A percentile compares a stretch with the other conserved stretches of the same genome.
phyloP scores from a whole-genome alignment of 139 green algal genomes.

The Auxenochlorella protothecoides region DNA sequence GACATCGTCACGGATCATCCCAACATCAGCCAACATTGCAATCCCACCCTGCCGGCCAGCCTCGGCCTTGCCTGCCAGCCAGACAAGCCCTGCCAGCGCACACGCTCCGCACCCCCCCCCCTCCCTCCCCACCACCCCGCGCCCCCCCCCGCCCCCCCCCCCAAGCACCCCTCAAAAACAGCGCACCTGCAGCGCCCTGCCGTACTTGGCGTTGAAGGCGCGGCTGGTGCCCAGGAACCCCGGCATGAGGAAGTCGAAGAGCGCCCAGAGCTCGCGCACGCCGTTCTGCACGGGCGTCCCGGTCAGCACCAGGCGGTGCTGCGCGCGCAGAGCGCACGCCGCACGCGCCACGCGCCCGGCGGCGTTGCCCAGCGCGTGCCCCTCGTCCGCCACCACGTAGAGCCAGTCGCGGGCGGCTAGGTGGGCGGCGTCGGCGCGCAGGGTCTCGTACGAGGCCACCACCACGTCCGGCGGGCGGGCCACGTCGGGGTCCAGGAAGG shows the following conservation, averaged over 20 bases:
- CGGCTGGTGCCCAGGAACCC: slow-evolving; percentile 54
- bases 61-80: too few relatives aligned
- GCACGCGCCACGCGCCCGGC: slow-evolving; percentile 32
- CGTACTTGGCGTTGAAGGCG: slow-evolving; percentile 78
- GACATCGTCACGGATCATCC: too few relatives aligned
- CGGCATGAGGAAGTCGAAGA: slow-evolving; percentile 99
- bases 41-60: too few relatives aligned
- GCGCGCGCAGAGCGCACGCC: slow-evolving; percentile 28
- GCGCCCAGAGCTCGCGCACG: slow-evolving; percentile 86
- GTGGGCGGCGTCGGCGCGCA: slow-evolving; percentile 75
- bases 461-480: slow-evolving; percentile 27
- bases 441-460: slow-evolving; percentile 81
- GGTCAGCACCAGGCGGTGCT: slow-evolving; percentile 80
- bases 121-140: neutral
- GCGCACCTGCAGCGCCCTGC: slow-evolving; percentile 50
- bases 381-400: slow-evolving; percentile 94
- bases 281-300: slow-evolving; percentile 93
- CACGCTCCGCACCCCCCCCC: too few relatives aligned
- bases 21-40: too few relatives aligned
- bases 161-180: too few relatives aligned
- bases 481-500: slow-evolving; percentile 20
- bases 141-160: neutral
- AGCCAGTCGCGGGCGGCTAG: slow-evolving; percentile 45
- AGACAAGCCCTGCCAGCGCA: too few relatives aligned
- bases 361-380: slow-evolving; percentile 87